Base-by-base conservation (phyloP, 352 stramenopile species). In the Globisporangium lucens region DNA sequence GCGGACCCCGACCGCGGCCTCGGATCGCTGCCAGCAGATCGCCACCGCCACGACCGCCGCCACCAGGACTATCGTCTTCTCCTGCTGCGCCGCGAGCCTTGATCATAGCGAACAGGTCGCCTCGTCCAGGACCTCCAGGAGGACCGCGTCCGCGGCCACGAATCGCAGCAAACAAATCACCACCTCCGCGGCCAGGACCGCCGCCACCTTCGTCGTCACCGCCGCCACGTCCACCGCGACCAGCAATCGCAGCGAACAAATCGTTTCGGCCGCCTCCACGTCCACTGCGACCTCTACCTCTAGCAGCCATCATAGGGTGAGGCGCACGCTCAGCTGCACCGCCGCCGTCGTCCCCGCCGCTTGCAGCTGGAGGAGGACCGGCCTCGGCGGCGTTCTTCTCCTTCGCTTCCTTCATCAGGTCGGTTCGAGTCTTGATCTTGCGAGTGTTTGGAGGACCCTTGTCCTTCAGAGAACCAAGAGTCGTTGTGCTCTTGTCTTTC, bases 321-420 rank as follows among this genome's bases (percentile, higher is more conserved):
- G 77, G 73, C 15, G 73, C 70, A 30, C 74, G 70, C 24, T 75
- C 71, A 4, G 53, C 53, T 24, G 30, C 75, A 52, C 69, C 66
- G 29, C 69, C 69, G 1, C 53, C 71, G 43, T 64, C 72, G 22
- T 72, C 72, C 27, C 69, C 69, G n/a, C 66, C 69, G 67, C 71
- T 67, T 61, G 67, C 64, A 47, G 69, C 67, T n/a, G 73, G 36
- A 22, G 66, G 64, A 46, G 57, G 63, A 33, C 74, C 80, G 46
- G 76, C 67, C 56, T 86, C 85, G 55, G 74, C 74, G n/a, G 77
- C 83, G 61, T 93, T 91, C 72, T 93, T 91, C 51, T 95, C 88
- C 76, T 95, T 95, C 3, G 86, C 84, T 60, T 95, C 86, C 72
- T 95, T 95, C 68, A 93, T 72, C 56, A 95, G 87, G 20, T 94